Evolutionary conservation across 2,329 filamentous ascomycete species (phyloP).

Genomic region (Pseudocercospora vitis): DNA sequence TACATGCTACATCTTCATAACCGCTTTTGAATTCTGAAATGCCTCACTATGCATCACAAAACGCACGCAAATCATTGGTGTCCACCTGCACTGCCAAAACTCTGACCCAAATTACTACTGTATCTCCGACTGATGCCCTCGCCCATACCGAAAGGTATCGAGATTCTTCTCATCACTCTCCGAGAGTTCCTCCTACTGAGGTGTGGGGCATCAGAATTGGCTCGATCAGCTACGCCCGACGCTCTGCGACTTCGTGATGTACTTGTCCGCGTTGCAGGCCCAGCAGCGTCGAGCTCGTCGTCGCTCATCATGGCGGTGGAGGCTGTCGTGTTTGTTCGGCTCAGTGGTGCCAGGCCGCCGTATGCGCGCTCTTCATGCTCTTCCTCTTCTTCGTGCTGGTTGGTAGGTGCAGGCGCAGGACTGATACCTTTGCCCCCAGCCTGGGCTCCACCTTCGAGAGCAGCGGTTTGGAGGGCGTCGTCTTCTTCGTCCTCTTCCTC

Average conservation of each 20-base stretch:
- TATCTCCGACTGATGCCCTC: constrained; percentile 45
- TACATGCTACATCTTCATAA: too few relatives aligned
- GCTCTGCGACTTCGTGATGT: constrained; percentile 14
- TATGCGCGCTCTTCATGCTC: constrained; percentile 39
- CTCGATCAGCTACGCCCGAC: constrained; percentile 18
- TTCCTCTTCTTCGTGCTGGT: constrained; percentile 24
- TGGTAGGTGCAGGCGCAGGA: constrained; percentile 8
- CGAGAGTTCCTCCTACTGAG: constrained; percentile 32
- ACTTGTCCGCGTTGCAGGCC: constrained; percentile 13
- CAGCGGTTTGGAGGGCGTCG: constrained; percentile 19
- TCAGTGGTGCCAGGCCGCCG: constrained; percentile 38
- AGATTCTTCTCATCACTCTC: constrained; percentile 42
- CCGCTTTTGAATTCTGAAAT: too few relatives aligned
- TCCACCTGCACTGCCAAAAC: constrained; percentile 33
- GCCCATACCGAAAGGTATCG: constrained; percentile 50
- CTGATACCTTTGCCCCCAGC: constrained; percentile 24
- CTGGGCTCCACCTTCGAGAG: constrained; percentile 29
- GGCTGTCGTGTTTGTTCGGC: constrained; percentile 34
- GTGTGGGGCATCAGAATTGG: constrained; percentile 8
- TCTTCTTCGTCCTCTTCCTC: constrained; percentile 30
- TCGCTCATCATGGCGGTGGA: constrained; percentile 29
- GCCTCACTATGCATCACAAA: neutral
- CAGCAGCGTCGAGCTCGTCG: constrained; percentile 23
- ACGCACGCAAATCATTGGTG: constrained; percentile 18
- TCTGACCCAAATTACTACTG: constrained; percentile 49